These are phyloP conservation scores for Westerdykella aurantiaca DNA, from an alignment of 2,329 filamentous ascomycete species.

Conservation along the genomic window DNA sequence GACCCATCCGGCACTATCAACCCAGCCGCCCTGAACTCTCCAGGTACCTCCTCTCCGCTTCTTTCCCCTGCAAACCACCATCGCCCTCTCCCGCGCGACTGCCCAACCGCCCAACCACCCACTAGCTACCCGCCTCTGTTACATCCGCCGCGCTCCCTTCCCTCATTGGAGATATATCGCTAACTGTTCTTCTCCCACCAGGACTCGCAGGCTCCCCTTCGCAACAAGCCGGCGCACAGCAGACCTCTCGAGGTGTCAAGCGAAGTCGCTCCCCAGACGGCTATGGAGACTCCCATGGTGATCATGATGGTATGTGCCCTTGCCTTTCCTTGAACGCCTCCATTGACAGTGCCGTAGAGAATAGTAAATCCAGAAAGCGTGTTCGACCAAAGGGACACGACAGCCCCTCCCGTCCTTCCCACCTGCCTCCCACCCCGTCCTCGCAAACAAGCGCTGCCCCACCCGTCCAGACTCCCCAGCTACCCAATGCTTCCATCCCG, in stretches of 20 bases:
- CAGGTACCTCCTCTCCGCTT: slow-evolving; percentile 23
- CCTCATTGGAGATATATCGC: slow-evolving; percentile 11
- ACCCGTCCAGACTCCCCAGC: slow-evolving; percentile 50
- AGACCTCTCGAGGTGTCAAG: slow-evolving; percentile 35
- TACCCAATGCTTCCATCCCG: slow-evolving; percentile 46
- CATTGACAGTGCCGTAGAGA: slow-evolving; percentile 22
- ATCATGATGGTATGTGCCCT: slow-evolving; percentile 26
- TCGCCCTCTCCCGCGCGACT: slow-evolving; percentile 7
- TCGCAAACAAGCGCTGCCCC: slow-evolving; percentile 48
- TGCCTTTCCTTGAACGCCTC: background rate
- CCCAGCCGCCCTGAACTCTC: slow-evolving; percentile 35
- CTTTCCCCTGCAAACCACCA: slow-evolving; percentile 1
- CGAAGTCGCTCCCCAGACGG: slow-evolving; percentile 39
- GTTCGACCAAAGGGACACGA: slow-evolving; percentile 58
- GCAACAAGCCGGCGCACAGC: slow-evolving; percentile 25
- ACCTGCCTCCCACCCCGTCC: slow-evolving; percentile 41
- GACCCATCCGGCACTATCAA: slow-evolving; percentile 39
- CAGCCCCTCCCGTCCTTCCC: slow-evolving; percentile 49
- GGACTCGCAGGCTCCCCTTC: slow-evolving; percentile 21
- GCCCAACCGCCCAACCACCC: slow-evolving; percentile 3
- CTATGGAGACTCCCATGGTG: slow-evolving; percentile 24
- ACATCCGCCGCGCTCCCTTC: slow-evolving; percentile 27
- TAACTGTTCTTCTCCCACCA: slow-evolving; percentile 23
- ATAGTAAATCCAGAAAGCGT: slow-evolving; percentile 36
- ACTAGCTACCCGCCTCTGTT: slow-evolving; percentile 21